Evolutionary conservation across 108 stramenopile species (phyloP).

Genomic region (Cyclotella cryptica): DNA sequence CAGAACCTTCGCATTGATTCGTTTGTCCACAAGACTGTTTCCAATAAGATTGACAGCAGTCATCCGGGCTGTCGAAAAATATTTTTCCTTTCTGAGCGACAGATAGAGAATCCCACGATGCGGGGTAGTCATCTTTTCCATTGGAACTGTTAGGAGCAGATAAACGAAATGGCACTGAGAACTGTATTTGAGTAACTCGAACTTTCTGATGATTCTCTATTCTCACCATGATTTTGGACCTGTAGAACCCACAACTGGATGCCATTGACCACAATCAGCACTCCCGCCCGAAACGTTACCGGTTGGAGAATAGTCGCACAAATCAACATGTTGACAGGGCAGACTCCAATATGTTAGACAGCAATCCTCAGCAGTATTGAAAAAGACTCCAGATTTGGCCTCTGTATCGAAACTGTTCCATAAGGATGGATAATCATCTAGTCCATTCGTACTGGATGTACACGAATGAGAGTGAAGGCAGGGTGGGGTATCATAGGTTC

Average conservation of each 20-base stretch:
- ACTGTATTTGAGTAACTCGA: no score
- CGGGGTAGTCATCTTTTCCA: neutral
- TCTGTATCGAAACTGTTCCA: neutral
- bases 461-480: no score
- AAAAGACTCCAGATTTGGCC: neutral
- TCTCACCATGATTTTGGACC: constrained; percentile 1
- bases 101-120: neutral
- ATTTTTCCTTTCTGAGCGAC: neutral
- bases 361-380: neutral
- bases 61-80: neutral
- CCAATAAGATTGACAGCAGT: constrained; percentile 1
- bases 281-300: neutral
- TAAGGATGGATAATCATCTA: constrained; percentile 3
- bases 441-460: neutral
- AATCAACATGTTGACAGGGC: neutral
- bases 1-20: neutral
- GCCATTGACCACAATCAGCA: neutral
- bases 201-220: neutral
- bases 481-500: no score
- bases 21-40: constrained; percentile 1
- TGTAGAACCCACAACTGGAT: neutral
- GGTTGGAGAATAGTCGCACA: neutral
- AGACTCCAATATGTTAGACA: constrained; percentile 3
- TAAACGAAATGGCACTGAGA: no score
- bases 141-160: neutral